A percentile compares a stretch with the other conserved stretches of the same genome.
Evolutionary conservation across 2,329 filamentous ascomycete species (phyloP).

Genomic region (Aspergillus pseudoglaucus): DNA sequence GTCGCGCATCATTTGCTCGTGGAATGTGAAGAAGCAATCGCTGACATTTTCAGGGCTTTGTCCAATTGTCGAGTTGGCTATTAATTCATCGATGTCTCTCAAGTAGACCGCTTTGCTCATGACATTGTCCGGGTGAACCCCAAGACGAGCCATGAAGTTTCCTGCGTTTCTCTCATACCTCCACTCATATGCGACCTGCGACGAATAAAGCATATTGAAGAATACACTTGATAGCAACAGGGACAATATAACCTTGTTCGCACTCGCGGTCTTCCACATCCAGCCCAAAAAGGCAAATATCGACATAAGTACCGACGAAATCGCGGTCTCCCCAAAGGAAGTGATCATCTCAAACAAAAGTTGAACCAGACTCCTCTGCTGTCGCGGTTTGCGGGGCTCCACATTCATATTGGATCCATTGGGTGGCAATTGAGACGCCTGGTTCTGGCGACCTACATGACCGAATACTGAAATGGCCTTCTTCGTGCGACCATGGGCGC

Average conservation of each 20-base stretch:
- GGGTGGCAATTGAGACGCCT: slow-evolving; percentile 32
- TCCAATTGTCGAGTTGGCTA: slow-evolving; percentile 32
- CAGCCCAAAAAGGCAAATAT: slow-evolving; percentile 60
- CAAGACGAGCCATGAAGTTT: slow-evolving; percentile 74
- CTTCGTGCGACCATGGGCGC: slow-evolving; percentile 42
- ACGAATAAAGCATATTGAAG: slow-evolving; percentile 69
- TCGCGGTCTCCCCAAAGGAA: slow-evolving; percentile 68
- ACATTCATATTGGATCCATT: slow-evolving; percentile 27
- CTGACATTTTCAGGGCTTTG: slow-evolving; percentile 22
- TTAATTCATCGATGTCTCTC: slow-evolving; percentile 66
- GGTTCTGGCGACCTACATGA: slow-evolving; percentile 40
- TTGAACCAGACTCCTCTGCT: slow-evolving; percentile 54
- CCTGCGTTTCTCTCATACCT: slow-evolving; percentile 76
- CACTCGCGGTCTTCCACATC: slow-evolving; percentile 61
- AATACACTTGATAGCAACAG: slow-evolving; percentile 63
- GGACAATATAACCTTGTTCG: slow-evolving; percentile 66
- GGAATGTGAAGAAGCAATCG: slow-evolving; percentile 40
- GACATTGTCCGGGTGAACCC: slow-evolving; percentile 67
- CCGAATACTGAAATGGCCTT: slow-evolving; percentile 45
- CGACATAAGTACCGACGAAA: slow-evolving; percentile 72
- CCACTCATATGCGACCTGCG: slow-evolving; percentile 68
- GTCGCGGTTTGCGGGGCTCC: slow-evolving; percentile 51
- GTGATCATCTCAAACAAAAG: slow-evolving; percentile 66
- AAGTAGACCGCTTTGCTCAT: slow-evolving; percentile 86
- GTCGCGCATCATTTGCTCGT: slow-evolving; percentile 33